Percentiles rank a stretch among this genome's conserved stretches.
These are phyloP conservation scores for Cryphonectria naterciae DNA, from an alignment of 2,329 filamentous ascomycete species.

Conservation along the genomic window DNA sequence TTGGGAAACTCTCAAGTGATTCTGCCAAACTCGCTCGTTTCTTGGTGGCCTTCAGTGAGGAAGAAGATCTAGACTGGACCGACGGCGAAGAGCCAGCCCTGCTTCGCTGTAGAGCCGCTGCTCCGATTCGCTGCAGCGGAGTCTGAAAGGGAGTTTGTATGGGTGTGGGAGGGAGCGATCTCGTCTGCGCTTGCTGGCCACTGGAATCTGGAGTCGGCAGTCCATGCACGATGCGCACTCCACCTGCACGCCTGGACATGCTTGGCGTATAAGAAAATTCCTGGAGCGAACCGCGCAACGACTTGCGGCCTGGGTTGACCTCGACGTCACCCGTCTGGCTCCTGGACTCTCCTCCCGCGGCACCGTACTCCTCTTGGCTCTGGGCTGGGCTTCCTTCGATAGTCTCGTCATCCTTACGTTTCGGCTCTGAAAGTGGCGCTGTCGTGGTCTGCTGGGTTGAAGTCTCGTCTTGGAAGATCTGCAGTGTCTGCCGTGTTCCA, in stretches of 20 bases:
- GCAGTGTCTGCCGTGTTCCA: constrained; percentile 45
- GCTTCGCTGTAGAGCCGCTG: constrained; percentile 46
- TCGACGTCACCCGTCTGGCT: not conserved
- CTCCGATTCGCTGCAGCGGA: constrained; percentile 58
- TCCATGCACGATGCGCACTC: constrained; percentile 43
- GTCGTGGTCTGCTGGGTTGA: not conserved
- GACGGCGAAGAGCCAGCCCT: constrained; percentile 35
- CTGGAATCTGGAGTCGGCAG: constrained; percentile 45
- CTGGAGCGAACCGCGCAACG: constrained; percentile 33
- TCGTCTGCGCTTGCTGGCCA: constrained; percentile 29
- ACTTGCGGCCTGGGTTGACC: constrained; percentile 30
- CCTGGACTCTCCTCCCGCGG: not conserved
- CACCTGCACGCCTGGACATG: constrained; percentile 31
- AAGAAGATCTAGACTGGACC: constrained; percentile 31
- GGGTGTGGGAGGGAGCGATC: constrained; percentile 8
- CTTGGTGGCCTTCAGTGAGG: constrained; percentile 32
- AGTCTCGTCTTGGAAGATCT: constrained; percentile 49
- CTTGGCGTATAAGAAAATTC: constrained; percentile 35
- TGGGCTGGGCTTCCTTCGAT: constrained; percentile 29
- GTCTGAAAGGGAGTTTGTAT: constrained; percentile 41
- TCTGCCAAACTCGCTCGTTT: constrained; percentile 32
- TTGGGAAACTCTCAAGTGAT: constrained; percentile 43
- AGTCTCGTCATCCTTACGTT: constrained; percentile 17
- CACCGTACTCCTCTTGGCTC: constrained; percentile 28
- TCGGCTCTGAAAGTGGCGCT: not conserved